Conservation (phyloP, 352 stramenopile genomes). For the Globisporangium carolinianum region DNA sequence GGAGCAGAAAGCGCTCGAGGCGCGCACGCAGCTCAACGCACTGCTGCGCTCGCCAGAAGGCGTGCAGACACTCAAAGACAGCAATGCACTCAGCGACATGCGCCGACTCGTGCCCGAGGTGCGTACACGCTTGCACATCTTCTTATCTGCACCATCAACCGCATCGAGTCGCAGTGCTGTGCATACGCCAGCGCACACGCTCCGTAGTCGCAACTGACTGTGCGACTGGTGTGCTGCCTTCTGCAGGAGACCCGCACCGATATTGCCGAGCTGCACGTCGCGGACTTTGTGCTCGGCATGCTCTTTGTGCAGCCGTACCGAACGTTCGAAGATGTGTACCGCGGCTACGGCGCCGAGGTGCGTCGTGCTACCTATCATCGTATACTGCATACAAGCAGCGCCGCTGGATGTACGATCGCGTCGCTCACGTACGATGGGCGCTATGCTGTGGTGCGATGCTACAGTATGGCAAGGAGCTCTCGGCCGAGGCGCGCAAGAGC, state of each 20-base stretch:
- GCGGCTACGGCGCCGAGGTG: slow-evolving; percentile 59
- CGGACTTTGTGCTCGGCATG: slow-evolving; percentile 76
- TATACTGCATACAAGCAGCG: background rate
- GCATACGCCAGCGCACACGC: background rate
- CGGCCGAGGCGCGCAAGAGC: slow-evolving; percentile 67
- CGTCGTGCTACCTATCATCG: background rate
- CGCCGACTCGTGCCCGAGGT: slow-evolving; percentile 63
- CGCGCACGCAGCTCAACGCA: slow-evolving; percentile 42
- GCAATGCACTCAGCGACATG: slow-evolving; percentile 46
- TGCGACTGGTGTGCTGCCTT: background rate
- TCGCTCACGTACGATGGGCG: background rate
- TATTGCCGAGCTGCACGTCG: slow-evolving; percentile 66
- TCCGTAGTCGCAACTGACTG: too few relatives aligned
- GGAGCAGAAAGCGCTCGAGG: slow-evolving; percentile 35
- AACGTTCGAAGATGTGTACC: slow-evolving; percentile 54
- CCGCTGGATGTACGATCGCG: too few relatives aligned
- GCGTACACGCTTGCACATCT: background rate
- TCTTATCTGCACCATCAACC: background rate
- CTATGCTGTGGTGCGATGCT: slow-evolving; percentile 8
- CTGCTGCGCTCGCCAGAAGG: slow-evolving; percentile 49
- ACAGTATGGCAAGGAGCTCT: slow-evolving; percentile 82
- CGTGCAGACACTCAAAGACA: slow-evolving; percentile 47
- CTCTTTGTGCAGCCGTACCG: slow-evolving; percentile 71
- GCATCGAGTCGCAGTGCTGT: background rate
- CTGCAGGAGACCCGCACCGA: slow-evolving; percentile 49